These are phyloP conservation scores for Cyclospora cayetanensis DNA, from an alignment of 169 alveolate species.

Conservation along the genomic window DNA sequence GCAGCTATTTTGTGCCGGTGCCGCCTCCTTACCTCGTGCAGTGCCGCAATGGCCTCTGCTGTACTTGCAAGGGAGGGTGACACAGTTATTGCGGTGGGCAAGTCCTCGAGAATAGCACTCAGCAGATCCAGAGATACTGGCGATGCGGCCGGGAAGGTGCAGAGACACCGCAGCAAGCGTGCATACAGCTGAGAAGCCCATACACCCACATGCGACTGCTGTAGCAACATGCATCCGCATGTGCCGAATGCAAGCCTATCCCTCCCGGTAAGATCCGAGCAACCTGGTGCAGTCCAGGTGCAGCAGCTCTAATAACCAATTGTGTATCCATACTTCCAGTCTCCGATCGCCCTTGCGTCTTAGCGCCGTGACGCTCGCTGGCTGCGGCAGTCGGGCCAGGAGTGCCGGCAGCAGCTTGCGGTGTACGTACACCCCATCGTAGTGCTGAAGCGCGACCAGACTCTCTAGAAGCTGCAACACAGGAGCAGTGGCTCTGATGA, in stretches of 20 bases:
- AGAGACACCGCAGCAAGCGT: not conserved
- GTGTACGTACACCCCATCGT: slow-evolving; percentile 7
- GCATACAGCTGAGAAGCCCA: not conserved
- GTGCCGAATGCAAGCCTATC: too few species aligned
- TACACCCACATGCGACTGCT: not conserved
- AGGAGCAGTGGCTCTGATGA: not conserved
- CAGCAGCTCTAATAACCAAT: not conserved
- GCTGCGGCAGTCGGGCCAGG: slow-evolving; percentile 32
- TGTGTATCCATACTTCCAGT: not conserved
- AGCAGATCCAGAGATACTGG: not conserved
- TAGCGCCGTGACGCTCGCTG: not conserved
- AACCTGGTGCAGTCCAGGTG: too few species aligned
- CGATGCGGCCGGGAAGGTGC: not conserved
- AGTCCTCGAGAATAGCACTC: not conserved
- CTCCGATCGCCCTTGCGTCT: not conserved
- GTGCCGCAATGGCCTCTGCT: not conserved
- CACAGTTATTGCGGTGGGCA: not conserved
- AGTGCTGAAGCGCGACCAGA: not conserved
- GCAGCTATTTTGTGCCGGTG: not conserved
- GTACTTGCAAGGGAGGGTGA: not conserved
- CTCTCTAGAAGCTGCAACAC: slow-evolving; percentile 1
- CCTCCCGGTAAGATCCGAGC: too few species aligned
- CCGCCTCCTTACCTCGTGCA: not conserved
- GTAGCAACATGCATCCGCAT: not conserved
- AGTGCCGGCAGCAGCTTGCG: slow-evolving; percentile 25